These are phyloP conservation scores for Hypoxylon intermedium DNA, from an alignment of 495 filamentous ascomycete genomes.

Conservation along the genomic window DNA sequence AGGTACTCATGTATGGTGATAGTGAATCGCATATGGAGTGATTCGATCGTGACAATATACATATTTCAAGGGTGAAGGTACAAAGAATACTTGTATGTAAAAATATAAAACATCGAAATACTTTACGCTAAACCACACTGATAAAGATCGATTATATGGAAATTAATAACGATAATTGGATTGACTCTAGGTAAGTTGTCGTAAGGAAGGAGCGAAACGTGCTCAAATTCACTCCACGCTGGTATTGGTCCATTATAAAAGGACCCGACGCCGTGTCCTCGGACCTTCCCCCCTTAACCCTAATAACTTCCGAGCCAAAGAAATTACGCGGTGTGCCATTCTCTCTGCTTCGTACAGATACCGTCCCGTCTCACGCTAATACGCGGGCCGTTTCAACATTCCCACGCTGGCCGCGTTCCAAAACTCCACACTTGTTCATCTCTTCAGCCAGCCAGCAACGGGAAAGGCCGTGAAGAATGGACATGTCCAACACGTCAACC, in stretches of 20 bases:
- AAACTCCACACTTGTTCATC: neutral
- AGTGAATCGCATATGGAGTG: too few species aligned
- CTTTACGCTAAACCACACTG: too few species aligned
- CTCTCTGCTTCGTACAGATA: neutral
- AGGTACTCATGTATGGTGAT: too few species aligned
- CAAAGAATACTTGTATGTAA: too few species aligned
- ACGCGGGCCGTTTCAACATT: neutral
- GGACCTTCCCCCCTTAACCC: neutral
- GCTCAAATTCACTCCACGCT: constrained; percentile 22
- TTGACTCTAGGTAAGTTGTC: neutral
- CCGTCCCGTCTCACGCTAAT: neutral
- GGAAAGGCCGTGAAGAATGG: too few species aligned
- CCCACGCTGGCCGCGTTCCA: too few species aligned
- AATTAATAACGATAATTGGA: too few species aligned
- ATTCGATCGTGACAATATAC: too few species aligned
- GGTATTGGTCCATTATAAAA: neutral
- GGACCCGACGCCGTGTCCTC: neutral
- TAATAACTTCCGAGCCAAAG: neutral
- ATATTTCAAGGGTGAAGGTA: too few species aligned
- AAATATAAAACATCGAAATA: too few species aligned
- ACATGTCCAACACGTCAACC: constrained; percentile 16
- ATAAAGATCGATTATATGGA: too few species aligned
- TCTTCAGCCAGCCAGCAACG: neutral
- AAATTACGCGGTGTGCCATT: neutral
- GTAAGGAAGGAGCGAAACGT: constrained; percentile 15